Evolutionary conservation across 148 eudicot genomes (phyloP).

Genomic region (Camellia granthamiana): DNA sequence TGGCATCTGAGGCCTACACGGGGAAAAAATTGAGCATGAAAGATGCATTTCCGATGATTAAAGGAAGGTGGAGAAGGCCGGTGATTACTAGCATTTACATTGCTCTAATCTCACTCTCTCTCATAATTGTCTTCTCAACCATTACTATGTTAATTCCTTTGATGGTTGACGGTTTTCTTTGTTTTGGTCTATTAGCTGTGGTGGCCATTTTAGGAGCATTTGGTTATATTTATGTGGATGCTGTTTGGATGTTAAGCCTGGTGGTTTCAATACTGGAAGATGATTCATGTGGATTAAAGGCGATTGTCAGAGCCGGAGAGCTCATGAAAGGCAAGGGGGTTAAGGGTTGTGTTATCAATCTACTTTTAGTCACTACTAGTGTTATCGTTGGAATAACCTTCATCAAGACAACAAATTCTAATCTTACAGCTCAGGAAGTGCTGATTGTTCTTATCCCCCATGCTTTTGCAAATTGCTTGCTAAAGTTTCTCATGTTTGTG

Average conservation of each 20-base stretch:
- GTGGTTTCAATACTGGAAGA: slow-evolving; percentile 9
- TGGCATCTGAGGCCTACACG: slow-evolving; percentile 6
- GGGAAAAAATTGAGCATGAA: neutral
- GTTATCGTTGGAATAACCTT: neutral
- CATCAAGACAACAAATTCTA: neutral
- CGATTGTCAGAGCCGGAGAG: slow-evolving; percentile 14
- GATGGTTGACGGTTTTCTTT: neutral
- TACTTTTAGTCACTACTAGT: neutral
- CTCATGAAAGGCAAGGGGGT: slow-evolving; percentile 13
- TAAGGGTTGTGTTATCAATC: neutral
- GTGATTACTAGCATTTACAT: slow-evolving; percentile 5
- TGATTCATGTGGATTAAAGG: slow-evolving; percentile 3
- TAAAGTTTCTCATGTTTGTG: slow-evolving; percentile 5
- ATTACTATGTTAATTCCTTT: neutral
- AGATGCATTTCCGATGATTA: neutral
- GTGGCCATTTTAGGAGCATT: neutral
- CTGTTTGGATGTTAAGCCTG: slow-evolving; percentile 10
- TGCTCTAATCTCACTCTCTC: neutral
- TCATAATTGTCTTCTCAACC: neutral
- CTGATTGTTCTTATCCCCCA: neutral
- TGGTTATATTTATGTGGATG: neutral
- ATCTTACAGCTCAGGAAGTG: no score
- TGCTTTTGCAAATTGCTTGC: neutral
- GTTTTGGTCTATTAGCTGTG: neutral
- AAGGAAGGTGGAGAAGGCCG: slow-evolving; percentile 4